These are phyloP conservation scores for Scedosporium dehoogii DNA, from an alignment of 2,329 filamentous ascomycete species.

Conservation along the genomic window DNA sequence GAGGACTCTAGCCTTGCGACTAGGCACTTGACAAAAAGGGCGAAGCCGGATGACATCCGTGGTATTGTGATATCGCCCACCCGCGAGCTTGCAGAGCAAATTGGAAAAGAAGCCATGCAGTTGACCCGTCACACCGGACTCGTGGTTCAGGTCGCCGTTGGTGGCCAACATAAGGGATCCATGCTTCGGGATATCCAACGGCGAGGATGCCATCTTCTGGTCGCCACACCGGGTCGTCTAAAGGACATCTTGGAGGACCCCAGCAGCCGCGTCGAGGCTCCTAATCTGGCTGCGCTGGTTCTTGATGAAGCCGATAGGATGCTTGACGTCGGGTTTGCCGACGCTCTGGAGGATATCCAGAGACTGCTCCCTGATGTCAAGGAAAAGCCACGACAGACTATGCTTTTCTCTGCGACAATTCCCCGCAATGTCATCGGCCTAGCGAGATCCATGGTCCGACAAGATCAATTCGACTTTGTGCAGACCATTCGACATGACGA, in stretches of 20 bases:
- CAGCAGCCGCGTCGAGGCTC: slow-evolving; percentile 54
- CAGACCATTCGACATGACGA: slow-evolving; percentile 81
- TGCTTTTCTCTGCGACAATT: slow-evolving; percentile 93
- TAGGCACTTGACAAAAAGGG: slow-evolving; percentile 22
- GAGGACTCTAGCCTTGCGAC: slow-evolving; percentile 51
- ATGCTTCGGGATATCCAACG: slow-evolving; percentile 60
- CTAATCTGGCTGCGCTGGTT: slow-evolving; percentile 80
- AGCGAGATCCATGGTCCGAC: slow-evolving; percentile 68
- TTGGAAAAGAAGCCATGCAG: slow-evolving; percentile 66
- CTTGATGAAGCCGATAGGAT: slow-evolving; percentile 97
- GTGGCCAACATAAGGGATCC: slow-evolving; percentile 68
- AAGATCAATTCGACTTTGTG: slow-evolving; percentile 73
- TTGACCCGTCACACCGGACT: slow-evolving; percentile 57
- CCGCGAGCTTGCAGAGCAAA: slow-evolving; percentile 72
- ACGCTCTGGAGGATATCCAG: slow-evolving; percentile 54
- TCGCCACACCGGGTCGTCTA: slow-evolving; percentile 84
- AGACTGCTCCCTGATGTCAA: slow-evolving; percentile 49
- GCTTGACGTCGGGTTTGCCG: slow-evolving; percentile 83
- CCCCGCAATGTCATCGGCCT: slow-evolving; percentile 72
- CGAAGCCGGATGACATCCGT: slow-evolving; percentile 49
- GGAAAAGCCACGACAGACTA: slow-evolving; percentile 68
- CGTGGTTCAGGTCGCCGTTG: slow-evolving; percentile 67
- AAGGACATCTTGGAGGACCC: slow-evolving; percentile 68
- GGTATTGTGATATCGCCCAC: slow-evolving; percentile 70
- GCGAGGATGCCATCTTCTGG: slow-evolving; percentile 77